Base-by-base conservation (phyloP, 2,329 filamentous ascomycete species). In the Torrubiella hemipterigena region DNA sequence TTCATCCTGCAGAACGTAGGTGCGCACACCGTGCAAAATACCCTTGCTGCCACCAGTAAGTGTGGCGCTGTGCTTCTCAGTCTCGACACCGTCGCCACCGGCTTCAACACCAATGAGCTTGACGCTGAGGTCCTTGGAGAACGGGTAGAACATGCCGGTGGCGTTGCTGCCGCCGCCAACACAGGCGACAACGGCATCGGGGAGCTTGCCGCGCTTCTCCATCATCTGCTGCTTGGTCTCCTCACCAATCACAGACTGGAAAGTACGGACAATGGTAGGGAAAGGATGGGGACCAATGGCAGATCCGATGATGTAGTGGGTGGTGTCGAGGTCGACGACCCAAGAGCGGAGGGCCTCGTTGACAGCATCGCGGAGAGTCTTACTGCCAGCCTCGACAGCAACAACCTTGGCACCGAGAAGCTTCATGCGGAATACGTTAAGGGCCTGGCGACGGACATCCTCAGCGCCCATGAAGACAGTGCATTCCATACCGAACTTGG, bases 391-490 rank as follows among this genome's bases (percentile, higher is more conserved):
- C 53, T 95, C 86, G 27, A 98, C 91, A 4, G 91, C 81, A 24
- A 98, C 73, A 25, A 98, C 91, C 45, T 81, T 81, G 30, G 91
- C 91, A 37, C 91, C 91, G 6, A 98, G 78, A 9, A 98, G 72
- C 57, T 93, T 91, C 73, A 98, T 98, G 27, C 91, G 81, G 74
- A 98, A 98, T 23, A 98, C 91, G 57, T 98, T 98, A 36, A 98
- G 69, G 3, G 91, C 89, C 57, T 98, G 91, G 45, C 91, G 78
- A 36, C 91, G 81, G 31, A 96, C 91, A 50, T 98, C 91, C 61
- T 98, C 91, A 28, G 87, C 86, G 47, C 91, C 91, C 91, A 98
- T 98, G 61, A 87, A 98, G 33, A 98, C 82, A 18, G 86, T 93
- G 54, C 91, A 98, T 55, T 89, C 81, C 87, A 98, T 89, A 50